phyloP scores from a whole-genome alignment of 1,284 basidiomycete species.

The Moesziomyces sp. region DNA sequence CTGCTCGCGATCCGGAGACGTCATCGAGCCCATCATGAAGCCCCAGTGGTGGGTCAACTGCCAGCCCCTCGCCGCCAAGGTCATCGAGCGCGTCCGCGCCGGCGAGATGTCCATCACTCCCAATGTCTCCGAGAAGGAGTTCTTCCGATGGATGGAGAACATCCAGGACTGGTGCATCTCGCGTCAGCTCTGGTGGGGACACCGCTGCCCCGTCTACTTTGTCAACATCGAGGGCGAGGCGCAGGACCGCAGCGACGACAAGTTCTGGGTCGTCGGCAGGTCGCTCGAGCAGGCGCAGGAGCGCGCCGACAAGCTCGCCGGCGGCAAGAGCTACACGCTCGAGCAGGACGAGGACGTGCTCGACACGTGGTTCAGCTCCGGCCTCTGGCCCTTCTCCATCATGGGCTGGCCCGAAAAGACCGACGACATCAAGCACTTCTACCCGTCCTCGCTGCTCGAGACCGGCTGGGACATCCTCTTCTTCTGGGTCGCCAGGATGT shows the following conservation, averaged over 20 bases:
- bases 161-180: slow-evolving; percentile 99
- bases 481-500: slow-evolving; percentile 99
- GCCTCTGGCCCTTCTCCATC: slow-evolving; percentile 97
- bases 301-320: slow-evolving; percentile 80
- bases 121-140: slow-evolving; percentile 88
- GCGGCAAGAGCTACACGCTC: slow-evolving; percentile 77
- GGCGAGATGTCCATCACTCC: slow-evolving; percentile 75
- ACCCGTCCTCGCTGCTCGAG: slow-evolving; percentile 89
- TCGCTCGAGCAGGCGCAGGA: slow-evolving; percentile 81
- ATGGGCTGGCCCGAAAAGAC: slow-evolving; percentile 89
- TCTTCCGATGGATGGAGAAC: slow-evolving; percentile 94
- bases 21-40: slow-evolving; percentile 95
- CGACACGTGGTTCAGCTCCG: slow-evolving; percentile 99
- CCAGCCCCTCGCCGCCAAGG: slow-evolving; percentile 82
- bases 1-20: slow-evolving; percentile 75
- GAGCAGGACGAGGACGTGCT: slow-evolving; percentile 97
- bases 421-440: slow-evolving; percentile 73
- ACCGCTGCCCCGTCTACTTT: slow-evolving; percentile 94
- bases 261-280: slow-evolving; percentile 84
- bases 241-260: slow-evolving; percentile 72
- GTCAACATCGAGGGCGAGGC: slow-evolving; percentile 83
- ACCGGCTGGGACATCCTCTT: slow-evolving; percentile 99
- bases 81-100: slow-evolving; percentile 78
- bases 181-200: slow-evolving; percentile 99
- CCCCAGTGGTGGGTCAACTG: slow-evolving; percentile 99